Conservation (phyloP, 164 flowering plant species). For the Vitis rotundifolia region DNA sequence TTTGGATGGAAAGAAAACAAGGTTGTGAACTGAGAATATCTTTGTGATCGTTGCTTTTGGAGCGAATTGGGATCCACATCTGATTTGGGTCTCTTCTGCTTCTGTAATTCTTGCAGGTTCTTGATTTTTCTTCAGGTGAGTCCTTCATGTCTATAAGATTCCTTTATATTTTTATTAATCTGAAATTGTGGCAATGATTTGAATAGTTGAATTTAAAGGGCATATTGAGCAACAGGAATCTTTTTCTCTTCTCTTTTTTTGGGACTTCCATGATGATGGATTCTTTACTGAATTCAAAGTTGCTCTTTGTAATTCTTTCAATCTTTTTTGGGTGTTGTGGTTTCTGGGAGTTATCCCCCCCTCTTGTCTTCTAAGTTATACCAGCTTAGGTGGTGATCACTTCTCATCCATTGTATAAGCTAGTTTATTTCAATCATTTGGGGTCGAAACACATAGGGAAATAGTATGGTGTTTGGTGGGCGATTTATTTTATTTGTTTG, state of each 20-base stretch:
- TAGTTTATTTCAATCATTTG: not conserved
- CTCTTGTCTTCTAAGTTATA: slow-evolving; percentile 2
- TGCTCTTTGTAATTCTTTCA: no score
- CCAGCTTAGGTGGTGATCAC: slow-evolving; percentile 1
- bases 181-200: not conserved
- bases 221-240: slow-evolving; percentile 39
- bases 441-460: slow-evolving; percentile 1
- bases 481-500: slow-evolving; percentile 3
- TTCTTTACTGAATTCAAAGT: no score
- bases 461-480: slow-evolving; percentile 20
- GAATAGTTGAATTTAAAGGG: slow-evolving; percentile 10
- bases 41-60: slow-evolving; percentile 18
- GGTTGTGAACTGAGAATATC: slow-evolving; percentile 4
- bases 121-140: slow-evolving; percentile 39
- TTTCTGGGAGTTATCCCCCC: not conserved
- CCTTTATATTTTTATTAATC: slow-evolving; percentile 14
- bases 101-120: slow-evolving; percentile 27
- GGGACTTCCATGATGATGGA: no score
- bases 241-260: not conserved
- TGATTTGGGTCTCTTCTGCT: slow-evolving; percentile 40
- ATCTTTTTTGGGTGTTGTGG: no score
- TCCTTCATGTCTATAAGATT: slow-evolving; percentile 24
- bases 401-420: slow-evolving; percentile 1
- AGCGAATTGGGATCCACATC: slow-evolving; percentile 29
- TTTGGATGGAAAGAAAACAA: slow-evolving; percentile 3